Percentiles rank a stretch among this genome's conserved stretches.
These are phyloP conservation scores for Rhodotorula kratochvilovae DNA, from an alignment of 768 basidiomycete genomes.

Conservation along the genomic window DNA sequence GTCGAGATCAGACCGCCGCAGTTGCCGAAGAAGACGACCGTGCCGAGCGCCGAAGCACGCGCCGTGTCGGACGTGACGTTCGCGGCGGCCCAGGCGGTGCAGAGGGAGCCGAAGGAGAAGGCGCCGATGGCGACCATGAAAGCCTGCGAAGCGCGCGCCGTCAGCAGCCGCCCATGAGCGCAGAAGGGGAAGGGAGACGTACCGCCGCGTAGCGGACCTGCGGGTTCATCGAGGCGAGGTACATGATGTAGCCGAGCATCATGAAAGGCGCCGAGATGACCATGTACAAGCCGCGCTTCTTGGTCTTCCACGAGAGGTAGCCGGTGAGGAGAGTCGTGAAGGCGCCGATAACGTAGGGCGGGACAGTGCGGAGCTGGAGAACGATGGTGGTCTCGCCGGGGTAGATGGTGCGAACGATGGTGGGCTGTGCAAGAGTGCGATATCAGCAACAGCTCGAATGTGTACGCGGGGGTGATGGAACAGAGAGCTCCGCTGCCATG, in stretches of 20 bases:
- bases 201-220: slow-evolving; percentile 25
- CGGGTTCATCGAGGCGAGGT: slow-evolving; percentile 15
- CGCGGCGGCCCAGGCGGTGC: slow-evolving; percentile 34
- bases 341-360: slow-evolving; percentile 40
- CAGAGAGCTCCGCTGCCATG: too few species aligned
- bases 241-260: slow-evolving; percentile 38
- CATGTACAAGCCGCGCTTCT: slow-evolving; percentile 33
- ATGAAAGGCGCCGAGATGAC: slow-evolving; percentile 25
- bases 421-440: slow-evolving; percentile 12
- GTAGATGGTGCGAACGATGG: slow-evolving; percentile 43
- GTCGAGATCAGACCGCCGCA: slow-evolving; percentile 39
- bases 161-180: not conserved
- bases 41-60: slow-evolving; percentile 33
- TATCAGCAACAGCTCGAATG: not conserved
- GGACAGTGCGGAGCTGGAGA: slow-evolving; percentile 29
- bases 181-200: not conserved
- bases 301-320: slow-evolving; percentile 38
- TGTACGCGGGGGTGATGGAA: too few species aligned
- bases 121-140: slow-evolving; percentile 33
- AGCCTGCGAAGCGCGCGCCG: not conserved
- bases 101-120: slow-evolving; percentile 31
- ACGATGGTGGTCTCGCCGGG: slow-evolving; percentile 34
- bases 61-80: slow-evolving; percentile 40
- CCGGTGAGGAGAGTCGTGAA: slow-evolving; percentile 24
- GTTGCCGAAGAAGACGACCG: slow-evolving; percentile 40